Conservation (phyloP, 2,329 filamentous ascomycete species). For the Ploettnerulaceae sp. region DNA sequence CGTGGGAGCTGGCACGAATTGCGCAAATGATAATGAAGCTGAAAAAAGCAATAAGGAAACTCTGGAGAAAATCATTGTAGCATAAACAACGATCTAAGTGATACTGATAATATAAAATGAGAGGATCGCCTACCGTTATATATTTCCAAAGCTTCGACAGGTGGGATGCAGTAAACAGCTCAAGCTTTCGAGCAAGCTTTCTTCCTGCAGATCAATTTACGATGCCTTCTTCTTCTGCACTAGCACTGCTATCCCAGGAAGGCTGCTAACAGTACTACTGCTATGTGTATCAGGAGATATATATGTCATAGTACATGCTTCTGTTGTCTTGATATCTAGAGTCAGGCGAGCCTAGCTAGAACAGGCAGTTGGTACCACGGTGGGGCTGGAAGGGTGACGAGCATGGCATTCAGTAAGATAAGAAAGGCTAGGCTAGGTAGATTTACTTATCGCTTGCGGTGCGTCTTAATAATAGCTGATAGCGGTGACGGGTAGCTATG, state of each 20-base stretch:
- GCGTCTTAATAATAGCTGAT: too few relatives aligned
- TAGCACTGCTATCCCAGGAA: too few relatives aligned
- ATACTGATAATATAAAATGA: neutral
- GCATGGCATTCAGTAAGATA: neutral
- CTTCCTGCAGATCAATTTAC: neutral
- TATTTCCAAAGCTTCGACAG: neutral
- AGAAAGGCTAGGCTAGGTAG: neutral
- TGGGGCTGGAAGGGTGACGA: neutral
- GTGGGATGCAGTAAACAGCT: neutral
- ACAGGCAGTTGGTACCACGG: neutral
- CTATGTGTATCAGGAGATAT: neutral
- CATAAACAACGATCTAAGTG: neutral
- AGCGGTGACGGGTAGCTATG: too few relatives aligned
- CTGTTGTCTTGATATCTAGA: too few relatives aligned
- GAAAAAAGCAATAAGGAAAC: conserved; percentile 6
- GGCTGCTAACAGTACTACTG: neutral
- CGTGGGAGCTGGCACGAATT: conserved; percentile 37
- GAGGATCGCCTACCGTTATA: neutral
- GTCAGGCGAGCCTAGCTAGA: neutral
- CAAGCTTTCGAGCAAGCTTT: conserved; percentile 5
- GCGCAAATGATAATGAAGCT: conserved; percentile 21
- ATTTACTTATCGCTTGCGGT: too few relatives aligned
- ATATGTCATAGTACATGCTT: neutral
- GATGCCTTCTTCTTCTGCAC: neutral
- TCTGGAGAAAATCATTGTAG: conserved; percentile 7